These are phyloP conservation scores for Talaromyces sp. DNA, from an alignment of 2,329 filamentous ascomycete species.

Conservation along the genomic window DNA sequence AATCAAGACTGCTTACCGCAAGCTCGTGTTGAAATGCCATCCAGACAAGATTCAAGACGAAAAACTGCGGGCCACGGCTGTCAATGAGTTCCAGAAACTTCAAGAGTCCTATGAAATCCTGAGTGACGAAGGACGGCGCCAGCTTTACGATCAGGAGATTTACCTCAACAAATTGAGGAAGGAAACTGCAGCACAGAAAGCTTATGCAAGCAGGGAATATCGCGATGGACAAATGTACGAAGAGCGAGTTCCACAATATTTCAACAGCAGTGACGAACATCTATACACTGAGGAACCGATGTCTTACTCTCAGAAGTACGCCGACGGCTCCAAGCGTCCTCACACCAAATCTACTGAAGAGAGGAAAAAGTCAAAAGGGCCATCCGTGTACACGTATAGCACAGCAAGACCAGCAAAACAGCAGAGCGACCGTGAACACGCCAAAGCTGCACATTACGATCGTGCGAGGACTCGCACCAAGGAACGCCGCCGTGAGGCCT, in stretches of 20 bases:
- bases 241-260: conserved; percentile 37
- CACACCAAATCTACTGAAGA: conserved; percentile 34
- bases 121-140: conserved; percentile 68
- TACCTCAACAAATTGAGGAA: conserved; percentile 63
- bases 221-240: conserved; percentile 45
- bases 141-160: conserved; percentile 74
- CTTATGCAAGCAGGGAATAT: conserved; percentile 32
- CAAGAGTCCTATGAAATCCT: conserved; percentile 92
- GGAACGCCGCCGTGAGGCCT: conserved; percentile 40
- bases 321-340: conserved; percentile 34
- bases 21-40: conserved; percentile 82
- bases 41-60: conserved; percentile 87
- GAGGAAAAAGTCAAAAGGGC: conserved; percentile 35
- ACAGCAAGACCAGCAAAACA: conserved; percentile 31
- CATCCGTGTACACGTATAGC: conserved; percentile 27
- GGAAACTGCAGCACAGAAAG: conserved; percentile 48
- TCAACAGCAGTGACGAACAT: conserved; percentile 36
- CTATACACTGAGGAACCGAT: conserved; percentile 37
- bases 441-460: conserved; percentile 31
- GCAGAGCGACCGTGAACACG: conserved; percentile 31
- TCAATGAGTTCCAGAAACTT: conserved; percentile 85
- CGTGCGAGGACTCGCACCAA: conserved; percentile 41
- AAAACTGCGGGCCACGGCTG: conserved; percentile 69
- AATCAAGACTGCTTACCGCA: conserved; percentile 78
- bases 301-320: conserved; percentile 38